phyloP scores from a whole-genome alignment of 495 filamentous ascomycete species.

The Aspergillus diversus region DNA sequence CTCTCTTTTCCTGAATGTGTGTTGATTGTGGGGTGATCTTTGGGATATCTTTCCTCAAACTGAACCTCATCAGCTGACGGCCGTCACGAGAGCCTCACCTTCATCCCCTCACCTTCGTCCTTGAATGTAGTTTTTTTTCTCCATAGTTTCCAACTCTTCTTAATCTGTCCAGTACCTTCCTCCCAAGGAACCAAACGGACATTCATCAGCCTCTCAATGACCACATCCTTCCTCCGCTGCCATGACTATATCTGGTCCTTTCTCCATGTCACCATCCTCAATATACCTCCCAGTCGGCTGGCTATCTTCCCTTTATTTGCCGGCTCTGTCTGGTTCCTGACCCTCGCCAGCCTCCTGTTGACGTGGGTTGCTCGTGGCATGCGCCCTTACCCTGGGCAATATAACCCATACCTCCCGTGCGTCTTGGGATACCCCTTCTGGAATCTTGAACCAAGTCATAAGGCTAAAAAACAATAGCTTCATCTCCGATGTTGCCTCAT shows the following conservation, averaged over 20 bases:
- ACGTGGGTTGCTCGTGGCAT: conserved; percentile 28
- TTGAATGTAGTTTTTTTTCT: no score
- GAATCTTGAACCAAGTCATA: not conserved
- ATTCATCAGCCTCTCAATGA: conserved; percentile 8
- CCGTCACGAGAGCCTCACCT: not conserved
- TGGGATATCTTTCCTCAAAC: no score
- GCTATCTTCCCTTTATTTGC: conserved; percentile 26
- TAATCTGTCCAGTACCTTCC: no score
- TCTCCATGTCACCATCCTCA: conserved; percentile 28
- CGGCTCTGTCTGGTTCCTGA: conserved; percentile 28
- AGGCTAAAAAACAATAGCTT: conserved; percentile 19
- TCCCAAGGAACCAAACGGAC: not conserved
- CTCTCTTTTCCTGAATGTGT: conserved; percentile 2
- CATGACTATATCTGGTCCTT: conserved; percentile 26
- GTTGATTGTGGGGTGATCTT: not conserved
- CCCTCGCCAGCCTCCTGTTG: conserved; percentile 22
- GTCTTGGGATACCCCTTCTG: not conserved
- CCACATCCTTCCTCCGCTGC: conserved; percentile 18
- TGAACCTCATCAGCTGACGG: conserved; percentile 8
- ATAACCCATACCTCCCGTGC: conserved; percentile 26
- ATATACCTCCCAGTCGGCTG: conserved; percentile 26
- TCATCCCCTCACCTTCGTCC: conserved; percentile 2
- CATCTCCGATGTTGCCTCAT: conserved; percentile 30
- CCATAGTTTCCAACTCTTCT: conserved; percentile 1
- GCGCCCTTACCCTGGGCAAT: conserved; percentile 28